Evolutionary conservation across 2,329 filamentous ascomycete species (phyloP), one percentile per base, ranked within the genome.

Genomic region (Ploettnerulaceae sp.): DNA sequence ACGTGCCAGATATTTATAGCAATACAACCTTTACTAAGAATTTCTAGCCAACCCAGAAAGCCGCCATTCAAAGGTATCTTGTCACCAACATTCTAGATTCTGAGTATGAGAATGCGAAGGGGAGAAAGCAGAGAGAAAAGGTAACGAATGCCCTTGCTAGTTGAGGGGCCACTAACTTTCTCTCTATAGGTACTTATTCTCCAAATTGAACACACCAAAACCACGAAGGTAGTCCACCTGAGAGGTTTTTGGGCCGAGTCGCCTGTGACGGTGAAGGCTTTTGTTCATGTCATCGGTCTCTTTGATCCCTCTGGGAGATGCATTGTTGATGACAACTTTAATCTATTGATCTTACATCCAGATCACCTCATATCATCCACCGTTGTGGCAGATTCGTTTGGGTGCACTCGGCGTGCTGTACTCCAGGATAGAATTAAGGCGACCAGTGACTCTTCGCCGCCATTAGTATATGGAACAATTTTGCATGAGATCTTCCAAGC

Each of bases 401-500:
- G 82, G 18, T 98, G 93, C 63, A 83, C 86, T 63, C 84, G 93
- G 14, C 84, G 91, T 54, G 89, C 93, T 22, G 91, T 97, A 1
- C 76, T 98, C 20, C 90, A 97, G 65, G 91, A 98, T 64, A 84
- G 93, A 24, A 84, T 98, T 58, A 97, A 97, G 66, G 88, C 89
- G 7, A 91, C 89, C 0, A 85, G 83, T 59, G 86, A 89, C 55
- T 76, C 87, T 2, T 87, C 82, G 34, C 78, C 86, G 25, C 81
- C 90, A 1, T 81, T 95, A 58, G 81, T 97, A 0, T 97, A 97
- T 62, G 93, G 93, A 37, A 93, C 87, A 28, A 84, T 98, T 47
- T 76, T 98, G 11, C 93, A 98, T 64, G 91, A 97, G 63, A 81
- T 97, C 17, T 97, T 98, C 57, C 93, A 98, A 64, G 84, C 90